Percentiles rank a stretch among this genome's conserved stretches.
Evolutionary conservation across 257 asterid genomes (phyloP).

Genomic region (Coffea eugenioides): DNA sequence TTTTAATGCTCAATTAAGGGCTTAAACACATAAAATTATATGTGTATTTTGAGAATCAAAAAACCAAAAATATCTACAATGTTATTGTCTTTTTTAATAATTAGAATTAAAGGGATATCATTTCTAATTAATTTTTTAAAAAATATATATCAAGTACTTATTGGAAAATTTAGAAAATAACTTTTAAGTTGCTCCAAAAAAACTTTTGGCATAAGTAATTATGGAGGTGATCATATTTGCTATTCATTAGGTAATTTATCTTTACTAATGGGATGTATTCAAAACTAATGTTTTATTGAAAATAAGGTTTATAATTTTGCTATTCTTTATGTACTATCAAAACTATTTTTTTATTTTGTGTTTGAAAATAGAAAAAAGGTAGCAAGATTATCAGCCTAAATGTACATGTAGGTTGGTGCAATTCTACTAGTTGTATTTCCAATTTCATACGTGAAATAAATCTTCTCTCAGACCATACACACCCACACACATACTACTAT

Average conservation of each 20-base stretch:
- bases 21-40: not conserved
- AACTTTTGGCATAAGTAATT: no score
- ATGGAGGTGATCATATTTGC: no score
- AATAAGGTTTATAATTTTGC: no score
- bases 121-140: not conserved
- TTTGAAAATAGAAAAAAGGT: not conserved
- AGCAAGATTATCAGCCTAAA: not conserved
- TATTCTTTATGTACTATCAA: no score
- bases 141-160: not conserved
- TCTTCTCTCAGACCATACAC: slow-evolving; percentile 42
- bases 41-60: not conserved
- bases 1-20: not conserved
- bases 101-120: not conserved
- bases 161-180: no score
- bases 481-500: slow-evolving; percentile 1
- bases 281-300: no score
- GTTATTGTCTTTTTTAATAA: not conserved
- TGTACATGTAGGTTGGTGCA: not conserved
- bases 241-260: no score
- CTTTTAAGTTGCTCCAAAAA: no score
- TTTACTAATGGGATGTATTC: no score
- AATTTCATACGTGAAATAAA: slow-evolving; percentile 31
- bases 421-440: slow-evolving; percentile 5
- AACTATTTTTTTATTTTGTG: not conserved
- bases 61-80: not conserved